Percentiles rank a stretch among this genome's conserved stretches.
Conservation (phyloP, 257 asterid species). For the Anisodus tanguticus region DNA sequence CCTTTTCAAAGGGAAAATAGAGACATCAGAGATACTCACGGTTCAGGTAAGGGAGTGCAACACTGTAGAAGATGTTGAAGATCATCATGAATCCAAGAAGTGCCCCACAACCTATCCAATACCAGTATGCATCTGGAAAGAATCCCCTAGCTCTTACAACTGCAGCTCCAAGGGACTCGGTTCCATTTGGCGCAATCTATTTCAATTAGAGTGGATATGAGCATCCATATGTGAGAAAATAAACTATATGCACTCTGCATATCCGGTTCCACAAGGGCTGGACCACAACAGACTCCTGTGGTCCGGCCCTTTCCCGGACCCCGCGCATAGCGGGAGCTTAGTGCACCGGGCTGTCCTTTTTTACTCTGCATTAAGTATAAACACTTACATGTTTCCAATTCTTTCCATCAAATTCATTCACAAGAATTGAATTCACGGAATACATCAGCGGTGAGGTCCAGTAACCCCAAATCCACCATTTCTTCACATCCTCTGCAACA, state of each 20-base stretch:
- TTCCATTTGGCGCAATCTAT: constrained; percentile 41
- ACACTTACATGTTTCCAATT: constrained; percentile 65
- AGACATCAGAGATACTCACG: constrained; percentile 45
- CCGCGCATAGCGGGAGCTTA: no score
- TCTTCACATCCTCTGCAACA: constrained; percentile 61
- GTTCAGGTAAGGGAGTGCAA: constrained; percentile 47
- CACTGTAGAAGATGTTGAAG: constrained; percentile 49
- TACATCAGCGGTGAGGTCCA: constrained; percentile 78
- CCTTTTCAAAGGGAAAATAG: not conserved
- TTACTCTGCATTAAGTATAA: not conserved
- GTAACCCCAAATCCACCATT: constrained; percentile 85
- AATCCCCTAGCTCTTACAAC: constrained; percentile 51
- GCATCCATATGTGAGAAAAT: constrained; percentile 1
- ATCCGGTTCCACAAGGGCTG: no score
- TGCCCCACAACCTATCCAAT: constrained; percentile 68
- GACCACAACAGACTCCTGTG: no score
- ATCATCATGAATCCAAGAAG: constrained; percentile 44
- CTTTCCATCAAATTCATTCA: constrained; percentile 63
- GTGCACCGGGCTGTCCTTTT: no score
- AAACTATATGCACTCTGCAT: not conserved
- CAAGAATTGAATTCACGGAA: constrained; percentile 67
- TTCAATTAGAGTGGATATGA: not conserved
- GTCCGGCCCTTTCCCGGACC: no score
- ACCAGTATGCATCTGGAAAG: constrained; percentile 64
- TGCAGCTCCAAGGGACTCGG: constrained; percentile 46